phyloP scores from a whole-genome alignment of 805 yeast species.

The Saccharomycopsis sp. region DNA sequence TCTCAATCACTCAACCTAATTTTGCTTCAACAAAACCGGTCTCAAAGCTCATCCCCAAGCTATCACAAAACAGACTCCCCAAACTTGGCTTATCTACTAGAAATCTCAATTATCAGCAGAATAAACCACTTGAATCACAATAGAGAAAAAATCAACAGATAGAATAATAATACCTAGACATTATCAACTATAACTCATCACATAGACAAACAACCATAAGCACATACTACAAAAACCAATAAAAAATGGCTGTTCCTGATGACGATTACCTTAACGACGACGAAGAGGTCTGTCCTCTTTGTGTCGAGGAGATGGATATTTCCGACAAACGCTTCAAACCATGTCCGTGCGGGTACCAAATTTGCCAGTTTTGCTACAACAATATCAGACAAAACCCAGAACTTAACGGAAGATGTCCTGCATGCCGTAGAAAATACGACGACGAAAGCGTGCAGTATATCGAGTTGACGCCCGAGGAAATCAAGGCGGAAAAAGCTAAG shows the following conservation, averaged over 20 bases:
- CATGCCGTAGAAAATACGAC: conserved; percentile 89
- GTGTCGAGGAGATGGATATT: conserved; percentile 97
- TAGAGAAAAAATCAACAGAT: background rate
- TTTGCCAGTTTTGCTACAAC: conserved; percentile 97
- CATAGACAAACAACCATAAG: too few relatives aligned
- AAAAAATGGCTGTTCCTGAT: background rate
- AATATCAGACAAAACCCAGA: conserved; percentile 94
- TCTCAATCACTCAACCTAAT: too few relatives aligned
- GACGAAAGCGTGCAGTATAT: conserved; percentile 89
- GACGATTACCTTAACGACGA: conserved; percentile 22
- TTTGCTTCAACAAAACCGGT: too few relatives aligned
- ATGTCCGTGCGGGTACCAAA: conserved; percentile 99
- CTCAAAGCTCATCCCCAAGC: too few relatives aligned
- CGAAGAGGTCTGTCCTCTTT: conserved; percentile 62
- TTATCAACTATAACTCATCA: too few relatives aligned
- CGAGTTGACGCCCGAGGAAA: conserved; percentile 75
- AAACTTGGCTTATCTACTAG: too few relatives aligned
- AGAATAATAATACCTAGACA: too few relatives aligned
- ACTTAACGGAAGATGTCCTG: conserved; percentile 94
- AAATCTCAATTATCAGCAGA: too few relatives aligned
- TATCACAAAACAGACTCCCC: too few relatives aligned
- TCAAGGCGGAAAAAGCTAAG: conserved; percentile 70
- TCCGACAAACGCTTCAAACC: conserved; percentile 96
- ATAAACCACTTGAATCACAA: too few relatives aligned
- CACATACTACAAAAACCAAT: too few relatives aligned